phyloP scores from a whole-genome alignment of 75 land plant species.

The Ceratopteris richardii region DNA sequence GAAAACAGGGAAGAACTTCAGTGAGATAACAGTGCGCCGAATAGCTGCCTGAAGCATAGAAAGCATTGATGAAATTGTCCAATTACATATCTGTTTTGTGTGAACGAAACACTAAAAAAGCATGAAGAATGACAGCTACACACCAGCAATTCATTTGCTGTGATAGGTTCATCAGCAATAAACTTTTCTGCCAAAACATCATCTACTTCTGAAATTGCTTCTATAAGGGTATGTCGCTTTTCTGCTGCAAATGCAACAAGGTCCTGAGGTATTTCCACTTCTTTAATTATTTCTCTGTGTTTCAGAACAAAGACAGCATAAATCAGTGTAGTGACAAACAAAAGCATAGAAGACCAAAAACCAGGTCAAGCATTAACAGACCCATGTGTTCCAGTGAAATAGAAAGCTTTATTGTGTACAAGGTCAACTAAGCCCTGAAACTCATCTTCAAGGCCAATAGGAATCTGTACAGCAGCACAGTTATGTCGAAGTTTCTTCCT shows the following conservation, averaged over 20 bases:
- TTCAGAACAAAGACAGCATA: background rate
- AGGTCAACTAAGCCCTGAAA: conserved; percentile 93
- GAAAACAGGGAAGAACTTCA: conserved; percentile 86
- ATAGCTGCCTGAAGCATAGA: conserved; percentile 55
- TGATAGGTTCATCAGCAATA: conserved; percentile 83
- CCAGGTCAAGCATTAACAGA: conserved; percentile 22
- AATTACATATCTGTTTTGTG: background rate
- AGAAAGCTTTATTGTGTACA: conserved; percentile 71
- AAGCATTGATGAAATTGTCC: too few species aligned
- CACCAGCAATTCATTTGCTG: conserved; percentile 70
- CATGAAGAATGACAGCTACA: background rate
- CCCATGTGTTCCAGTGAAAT: conserved; percentile 89
- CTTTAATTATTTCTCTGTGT: conserved; percentile 65
- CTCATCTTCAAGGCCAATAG: conserved; percentile 87
- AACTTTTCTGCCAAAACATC: conserved; percentile 87
- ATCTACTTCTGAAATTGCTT: conserved; percentile 91
- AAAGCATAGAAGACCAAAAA: background rate
- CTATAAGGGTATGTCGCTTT: conserved; percentile 82
- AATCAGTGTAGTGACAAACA: background rate
- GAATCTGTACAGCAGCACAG: conserved; percentile 93
- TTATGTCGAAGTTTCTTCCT: conserved; percentile 85
- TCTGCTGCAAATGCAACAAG: conserved; percentile 55
- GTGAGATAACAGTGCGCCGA: conserved; percentile 75
- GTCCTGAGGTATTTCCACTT: conserved; percentile 60
- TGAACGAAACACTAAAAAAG: background rate